These are phyloP conservation scores for Colletotrichum tofieldiae DNA, from an alignment of 2,329 filamentous ascomycete species.

Conservation along the genomic window DNA sequence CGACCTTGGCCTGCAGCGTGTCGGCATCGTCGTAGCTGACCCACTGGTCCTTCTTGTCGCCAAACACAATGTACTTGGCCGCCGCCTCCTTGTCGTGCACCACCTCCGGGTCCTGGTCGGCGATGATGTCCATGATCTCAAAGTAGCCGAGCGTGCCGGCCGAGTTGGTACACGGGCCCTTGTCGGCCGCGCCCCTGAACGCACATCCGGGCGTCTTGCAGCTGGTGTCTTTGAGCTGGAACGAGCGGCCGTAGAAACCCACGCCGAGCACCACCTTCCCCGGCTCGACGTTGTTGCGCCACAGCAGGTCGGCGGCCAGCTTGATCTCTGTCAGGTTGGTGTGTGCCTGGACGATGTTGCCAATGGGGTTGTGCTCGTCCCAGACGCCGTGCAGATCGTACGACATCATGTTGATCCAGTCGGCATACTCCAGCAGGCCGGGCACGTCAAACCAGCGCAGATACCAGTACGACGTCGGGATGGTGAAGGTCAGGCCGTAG, in stretches of 20 bases:
- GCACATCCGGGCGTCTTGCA: constrained; percentile 45
- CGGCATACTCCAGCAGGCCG: constrained; percentile 46
- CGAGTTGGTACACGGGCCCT: constrained; percentile 46
- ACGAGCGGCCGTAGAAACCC: constrained; percentile 11
- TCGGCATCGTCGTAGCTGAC: constrained; percentile 50
- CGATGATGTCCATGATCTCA: constrained; percentile 48
- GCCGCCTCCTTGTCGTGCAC: constrained; percentile 49
- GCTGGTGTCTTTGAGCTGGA: constrained; percentile 15
- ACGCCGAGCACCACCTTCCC: constrained; percentile 54
- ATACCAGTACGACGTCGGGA: constrained; percentile 50
- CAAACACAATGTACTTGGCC: constrained; percentile 53
- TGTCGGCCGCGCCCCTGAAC: constrained; percentile 11
- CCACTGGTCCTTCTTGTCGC: constrained; percentile 57
- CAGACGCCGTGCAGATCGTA: constrained; percentile 45
- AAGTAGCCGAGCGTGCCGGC: constrained; percentile 47
- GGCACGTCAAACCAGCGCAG: constrained; percentile 48
- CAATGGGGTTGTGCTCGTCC: constrained; percentile 47
- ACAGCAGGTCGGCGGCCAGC: background rate
- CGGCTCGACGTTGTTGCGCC: constrained; percentile 52
- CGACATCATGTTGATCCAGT: constrained; percentile 58
- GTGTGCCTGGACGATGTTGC: constrained; percentile 13
- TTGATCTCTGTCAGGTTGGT: constrained; percentile 37
- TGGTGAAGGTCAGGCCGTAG: constrained; percentile 52
- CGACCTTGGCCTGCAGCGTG: constrained; percentile 21
- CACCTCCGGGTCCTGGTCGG: constrained; percentile 44